Conservation (phyloP, 192 early-diverging fungal species). For the Phlyctochytrium arcticum region DNA sequence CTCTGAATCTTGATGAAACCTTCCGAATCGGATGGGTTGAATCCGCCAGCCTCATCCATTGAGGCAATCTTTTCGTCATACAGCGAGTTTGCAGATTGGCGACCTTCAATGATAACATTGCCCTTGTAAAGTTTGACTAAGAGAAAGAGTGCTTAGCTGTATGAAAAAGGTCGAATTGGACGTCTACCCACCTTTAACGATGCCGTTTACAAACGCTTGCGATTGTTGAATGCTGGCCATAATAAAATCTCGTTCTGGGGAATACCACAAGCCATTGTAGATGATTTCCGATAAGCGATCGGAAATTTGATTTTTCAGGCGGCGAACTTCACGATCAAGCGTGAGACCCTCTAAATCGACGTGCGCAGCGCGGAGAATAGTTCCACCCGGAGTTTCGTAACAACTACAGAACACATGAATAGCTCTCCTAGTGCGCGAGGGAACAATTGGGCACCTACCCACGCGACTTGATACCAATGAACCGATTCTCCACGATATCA, state of each 20-base stretch:
- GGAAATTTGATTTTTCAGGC: slow-evolving; percentile 67
- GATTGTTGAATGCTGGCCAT: slow-evolving; percentile 74
- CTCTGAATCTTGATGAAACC: slow-evolving; percentile 98
- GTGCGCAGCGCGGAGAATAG: slow-evolving; percentile 91
- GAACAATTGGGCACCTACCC: slow-evolving; percentile 45
- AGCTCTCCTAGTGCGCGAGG: not conserved
- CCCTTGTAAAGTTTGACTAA: slow-evolving; percentile 96
- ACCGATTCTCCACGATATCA: slow-evolving; percentile 99
- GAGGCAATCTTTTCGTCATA: slow-evolving; percentile 95
- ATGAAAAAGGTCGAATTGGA: not conserved
- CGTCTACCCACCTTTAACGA: slow-evolving; percentile 63
- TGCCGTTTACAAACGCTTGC: slow-evolving; percentile 85
- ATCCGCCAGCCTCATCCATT: slow-evolving; percentile 86
- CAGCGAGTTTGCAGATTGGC: slow-evolving; percentile 68
- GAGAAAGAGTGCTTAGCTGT: not conserved
- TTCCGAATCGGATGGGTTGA: slow-evolving; percentile 87
- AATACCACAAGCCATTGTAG: slow-evolving; percentile 98
- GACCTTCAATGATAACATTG: slow-evolving; percentile 81
- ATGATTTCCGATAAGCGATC: slow-evolving; percentile 69
- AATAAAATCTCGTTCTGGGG: slow-evolving; percentile 90
- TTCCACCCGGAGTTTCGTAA: slow-evolving; percentile 99
- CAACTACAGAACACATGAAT: slow-evolving; percentile 45
- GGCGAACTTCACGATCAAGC: slow-evolving; percentile 93
- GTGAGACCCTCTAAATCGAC: slow-evolving; percentile 93
- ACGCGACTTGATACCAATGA: slow-evolving; percentile 98